Evolutionary conservation across 2,329 filamentous ascomycete genomes (phyloP), one percentile per base, ranked within the genome.

Genomic region (Aspergillus fructus): DNA sequence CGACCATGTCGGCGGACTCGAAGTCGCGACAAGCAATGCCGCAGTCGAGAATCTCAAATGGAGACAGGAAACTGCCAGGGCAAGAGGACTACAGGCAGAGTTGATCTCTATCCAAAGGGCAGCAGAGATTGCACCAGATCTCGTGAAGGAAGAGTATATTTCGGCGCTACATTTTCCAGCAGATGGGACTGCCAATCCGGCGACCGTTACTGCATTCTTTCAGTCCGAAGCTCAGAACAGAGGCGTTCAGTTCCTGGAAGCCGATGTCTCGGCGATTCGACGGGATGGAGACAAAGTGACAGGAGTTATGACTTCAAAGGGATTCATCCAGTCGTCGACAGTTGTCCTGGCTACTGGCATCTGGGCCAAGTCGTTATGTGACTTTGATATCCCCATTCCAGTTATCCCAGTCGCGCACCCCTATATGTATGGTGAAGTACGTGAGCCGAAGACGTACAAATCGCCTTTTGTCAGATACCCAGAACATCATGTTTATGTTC

Each of bases 391-490:
- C 2, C 69, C 65, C 2, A 63, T 74, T 9, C 71, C 72, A 0
- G 64, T 72, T 9, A 63, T 74, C 5, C 72, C 72, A 1, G 71
- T 74, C 11, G 68, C 66, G 12, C 71, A 75, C 56, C 72, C 71
- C n/a, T 75, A 74, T 55, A 70, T 70, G 40, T 72, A 70, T 40
- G 68, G 68, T 5, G 56, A 60, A 13, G 13, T 56, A 19, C 55
- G 61, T 15, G 56, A 56, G n/a, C 45, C 54, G 3, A 64, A 63
- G 37, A 33, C 60, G 19, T 64, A 42, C 7, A 63, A 64, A n/a
- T 55, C 56, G 8, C 71, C 71, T 17, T 75, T 70, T 47, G 64
- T 74, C n/a, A 63, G 72, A 49, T 74, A 70, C 68, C 69, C 71
- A 9, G 72, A 75, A 37, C 59, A 67, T 42, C 68, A 70, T 12